Conservation (phyloP, 176 grass and related monocot species). For the Elymus sibiricus region DNA sequence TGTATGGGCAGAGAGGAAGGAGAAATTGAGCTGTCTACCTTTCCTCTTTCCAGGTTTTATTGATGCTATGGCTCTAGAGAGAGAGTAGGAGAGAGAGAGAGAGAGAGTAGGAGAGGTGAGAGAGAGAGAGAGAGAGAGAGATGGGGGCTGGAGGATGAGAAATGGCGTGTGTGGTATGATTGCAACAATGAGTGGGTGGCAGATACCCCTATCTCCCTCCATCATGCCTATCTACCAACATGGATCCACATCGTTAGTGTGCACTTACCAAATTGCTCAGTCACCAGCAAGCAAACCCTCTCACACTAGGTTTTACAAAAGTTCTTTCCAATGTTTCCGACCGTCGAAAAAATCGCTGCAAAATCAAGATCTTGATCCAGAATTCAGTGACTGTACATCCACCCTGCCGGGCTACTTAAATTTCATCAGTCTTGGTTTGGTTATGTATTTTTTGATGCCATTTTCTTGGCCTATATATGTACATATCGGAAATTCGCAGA, state of each 20-base stretch:
- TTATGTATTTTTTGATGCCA: too few species aligned
- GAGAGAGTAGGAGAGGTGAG: slow-evolving; percentile 3
- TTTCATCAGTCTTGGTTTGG: too few species aligned
- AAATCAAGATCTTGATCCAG: background rate
- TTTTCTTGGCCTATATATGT: background rate
- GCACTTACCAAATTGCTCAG: slow-evolving; percentile 28
- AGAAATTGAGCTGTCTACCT: slow-evolving; percentile 52
- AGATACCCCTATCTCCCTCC: slow-evolving; percentile 37
- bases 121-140: slow-evolving; percentile 34
- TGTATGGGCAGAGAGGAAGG: slow-evolving; percentile 33
- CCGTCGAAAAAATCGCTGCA: background rate
- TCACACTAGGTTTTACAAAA: background rate
- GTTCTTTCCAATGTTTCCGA: background rate
- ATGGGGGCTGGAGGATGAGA: slow-evolving; percentile 38
- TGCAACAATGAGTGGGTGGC: slow-evolving; percentile 88
- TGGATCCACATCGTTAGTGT: background rate
- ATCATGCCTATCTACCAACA: slow-evolving; percentile 21
- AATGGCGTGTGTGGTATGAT: slow-evolving; percentile 45
- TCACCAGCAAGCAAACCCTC: background rate
- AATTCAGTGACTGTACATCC: background rate
- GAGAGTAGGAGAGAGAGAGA: slow-evolving; percentile 35
- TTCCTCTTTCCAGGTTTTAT: slow-evolving; percentile 41
- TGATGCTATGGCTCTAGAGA: slow-evolving; percentile 13
- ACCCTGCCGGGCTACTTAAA: background rate
- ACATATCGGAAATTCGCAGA: too few species aligned